Evolutionary conservation across 2,329 filamentous ascomycete genomes (phyloP).

Genomic region (Fragosphaeria purpurea): DNA sequence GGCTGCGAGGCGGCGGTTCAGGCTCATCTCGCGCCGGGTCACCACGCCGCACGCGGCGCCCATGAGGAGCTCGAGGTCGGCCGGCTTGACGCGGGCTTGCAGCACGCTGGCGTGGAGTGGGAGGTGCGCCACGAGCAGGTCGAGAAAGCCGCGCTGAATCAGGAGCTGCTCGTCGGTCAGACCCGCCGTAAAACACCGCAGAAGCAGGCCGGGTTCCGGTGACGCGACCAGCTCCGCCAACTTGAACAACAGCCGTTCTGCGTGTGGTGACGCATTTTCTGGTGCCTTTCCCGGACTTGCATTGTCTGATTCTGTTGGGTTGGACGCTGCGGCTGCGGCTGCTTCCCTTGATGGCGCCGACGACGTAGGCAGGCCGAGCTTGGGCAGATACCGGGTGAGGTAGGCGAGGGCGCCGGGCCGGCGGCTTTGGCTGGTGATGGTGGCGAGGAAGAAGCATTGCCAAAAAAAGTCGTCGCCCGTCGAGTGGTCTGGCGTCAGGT

Average conservation of each 20-base stretch:
- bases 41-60: slow-evolving; percentile 81
- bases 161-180: slow-evolving; percentile 79
- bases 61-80: slow-evolving; percentile 73
- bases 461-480: slow-evolving; percentile 83
- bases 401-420: slow-evolving; percentile 84
- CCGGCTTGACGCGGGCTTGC: slow-evolving; percentile 59
- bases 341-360: slow-evolving; percentile 21
- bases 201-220: slow-evolving; percentile 80
- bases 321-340: slow-evolving; percentile 18
- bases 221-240: slow-evolving; percentile 61
- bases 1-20: slow-evolving; percentile 89
- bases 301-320: slow-evolving; percentile 13
- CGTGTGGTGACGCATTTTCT: too few species aligned
- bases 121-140: slow-evolving; percentile 81
- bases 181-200: slow-evolving; percentile 87
- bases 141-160: slow-evolving; percentile 88
- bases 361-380: slow-evolving; percentile 40
- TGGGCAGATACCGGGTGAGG: slow-evolving; percentile 68
- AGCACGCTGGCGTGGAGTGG: slow-evolving; percentile 76
- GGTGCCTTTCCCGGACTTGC: too few species aligned
- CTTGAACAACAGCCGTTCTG: slow-evolving; percentile 39
- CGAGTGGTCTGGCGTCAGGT: slow-evolving; percentile 41
- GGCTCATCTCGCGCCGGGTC: slow-evolving; percentile 84
- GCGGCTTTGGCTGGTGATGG: slow-evolving; percentile 78
- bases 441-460: slow-evolving; percentile 93